Conservation (phyloP, 2,329 filamentous ascomycete species). For the Helicocarpus griseus region DNA sequence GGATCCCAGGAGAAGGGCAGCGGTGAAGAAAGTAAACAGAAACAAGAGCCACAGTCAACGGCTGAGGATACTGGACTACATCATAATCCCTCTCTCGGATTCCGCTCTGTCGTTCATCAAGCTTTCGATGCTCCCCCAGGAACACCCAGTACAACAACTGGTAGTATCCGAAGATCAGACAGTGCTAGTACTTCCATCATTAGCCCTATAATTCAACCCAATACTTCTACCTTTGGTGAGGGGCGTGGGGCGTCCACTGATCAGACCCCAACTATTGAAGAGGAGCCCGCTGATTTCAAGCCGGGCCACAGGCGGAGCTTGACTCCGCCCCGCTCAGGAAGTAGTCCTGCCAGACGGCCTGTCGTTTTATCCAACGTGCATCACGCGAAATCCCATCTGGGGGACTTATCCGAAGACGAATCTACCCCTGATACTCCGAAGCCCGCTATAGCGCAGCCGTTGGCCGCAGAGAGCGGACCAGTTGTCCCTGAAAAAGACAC, state of each 20-base stretch:
- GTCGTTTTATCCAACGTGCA: constrained; percentile 37
- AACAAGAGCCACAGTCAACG: constrained; percentile 12
- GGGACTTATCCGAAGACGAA: constrained; percentile 18
- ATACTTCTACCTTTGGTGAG: constrained; percentile 34
- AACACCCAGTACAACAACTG: constrained; percentile 45
- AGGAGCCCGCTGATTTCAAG: constrained; percentile 43
- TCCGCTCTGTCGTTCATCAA: constrained; percentile 52
- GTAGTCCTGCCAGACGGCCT: constrained; percentile 53
- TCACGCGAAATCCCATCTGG: constrained; percentile 34
- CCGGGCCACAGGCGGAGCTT: constrained; percentile 49
- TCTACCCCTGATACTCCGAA: not conserved
- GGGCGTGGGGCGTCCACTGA: constrained; percentile 28
- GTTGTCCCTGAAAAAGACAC: not conserved
- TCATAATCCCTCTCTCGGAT: constrained; percentile 46
- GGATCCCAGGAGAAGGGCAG: not conserved
- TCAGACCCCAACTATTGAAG: constrained; percentile 46
- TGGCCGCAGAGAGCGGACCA: not conserved
- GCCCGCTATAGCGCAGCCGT: not conserved
- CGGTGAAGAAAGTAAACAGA: not conserved
- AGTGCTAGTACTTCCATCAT: constrained; percentile 54
- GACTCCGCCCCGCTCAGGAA: constrained; percentile 48
- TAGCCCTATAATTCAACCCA: constrained; percentile 55
- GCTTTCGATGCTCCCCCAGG: constrained; percentile 51
- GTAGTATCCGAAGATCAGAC: constrained; percentile 47
- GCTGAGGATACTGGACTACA: constrained; percentile 29